Percentiles rank a stretch among this genome's conserved stretches.
These are phyloP conservation scores for Fraxinus angustifolia DNA, from an alignment of 305 asterid species.

Conservation along the genomic window DNA sequence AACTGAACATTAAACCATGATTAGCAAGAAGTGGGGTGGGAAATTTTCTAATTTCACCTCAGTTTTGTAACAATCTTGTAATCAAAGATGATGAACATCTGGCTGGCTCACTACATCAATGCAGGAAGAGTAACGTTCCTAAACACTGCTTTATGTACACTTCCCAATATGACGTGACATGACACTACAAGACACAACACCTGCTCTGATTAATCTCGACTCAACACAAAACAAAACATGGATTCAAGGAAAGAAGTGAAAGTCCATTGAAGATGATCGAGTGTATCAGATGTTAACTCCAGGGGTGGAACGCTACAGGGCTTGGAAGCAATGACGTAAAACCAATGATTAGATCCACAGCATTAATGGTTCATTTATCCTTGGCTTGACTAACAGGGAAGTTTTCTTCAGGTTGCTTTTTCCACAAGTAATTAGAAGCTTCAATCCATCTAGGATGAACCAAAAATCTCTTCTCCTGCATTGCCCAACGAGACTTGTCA, in stretches of 20 bases:
- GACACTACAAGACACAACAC: neutral
- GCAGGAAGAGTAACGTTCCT: neutral
- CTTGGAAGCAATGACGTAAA: neutral
- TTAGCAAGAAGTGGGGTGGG: neutral
- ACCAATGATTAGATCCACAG: slow-evolving; percentile 2
- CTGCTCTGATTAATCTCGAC: neutral
- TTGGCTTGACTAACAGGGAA: slow-evolving; percentile 43
- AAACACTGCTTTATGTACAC: neutral
- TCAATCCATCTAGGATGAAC: slow-evolving; percentile 70
- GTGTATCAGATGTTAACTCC: neutral
- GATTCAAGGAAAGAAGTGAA: neutral
- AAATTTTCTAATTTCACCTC: neutral
- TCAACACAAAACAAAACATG: neutral
- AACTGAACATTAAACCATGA: neutral
- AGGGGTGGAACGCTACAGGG: neutral
- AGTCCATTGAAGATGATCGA: neutral
- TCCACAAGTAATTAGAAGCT: slow-evolving; percentile 66
- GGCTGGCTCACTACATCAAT: neutral
- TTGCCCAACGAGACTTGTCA: slow-evolving; percentile 59
- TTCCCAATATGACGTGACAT: neutral
- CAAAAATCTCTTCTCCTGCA: slow-evolving; percentile 43
- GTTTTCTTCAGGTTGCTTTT: slow-evolving; percentile 64
- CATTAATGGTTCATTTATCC: slow-evolving; percentile 19
- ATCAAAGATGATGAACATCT: neutral
- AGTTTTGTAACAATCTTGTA: neutral